phyloP scores from a whole-genome alignment of 768 basidiomycete species.

The Baorangia bicolor region DNA sequence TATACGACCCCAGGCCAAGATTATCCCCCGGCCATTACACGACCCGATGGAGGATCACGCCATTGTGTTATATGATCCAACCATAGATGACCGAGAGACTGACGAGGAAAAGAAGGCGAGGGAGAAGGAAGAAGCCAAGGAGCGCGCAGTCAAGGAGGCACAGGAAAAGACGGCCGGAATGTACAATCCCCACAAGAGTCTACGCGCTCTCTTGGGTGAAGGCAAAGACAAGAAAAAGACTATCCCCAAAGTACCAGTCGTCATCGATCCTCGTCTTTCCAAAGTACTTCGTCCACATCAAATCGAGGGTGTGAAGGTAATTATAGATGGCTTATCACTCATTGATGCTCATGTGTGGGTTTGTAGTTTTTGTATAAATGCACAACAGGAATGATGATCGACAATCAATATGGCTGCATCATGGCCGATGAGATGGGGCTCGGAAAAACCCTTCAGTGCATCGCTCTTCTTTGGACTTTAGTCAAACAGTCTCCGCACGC shows the following conservation, averaged over 20 bases:
- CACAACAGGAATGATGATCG: slow-evolving; percentile 89
- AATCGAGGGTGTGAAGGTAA: slow-evolving; percentile 95
- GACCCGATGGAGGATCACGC: slow-evolving; percentile 98
- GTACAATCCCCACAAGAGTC: slow-evolving; percentile 90
- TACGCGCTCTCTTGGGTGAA: slow-evolving; percentile 76
- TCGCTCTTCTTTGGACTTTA: slow-evolving; percentile 91
- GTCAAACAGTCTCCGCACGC: slow-evolving; percentile 92
- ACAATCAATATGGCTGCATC: slow-evolving; percentile 92
- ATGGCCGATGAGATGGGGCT: slow-evolving; percentile 99
- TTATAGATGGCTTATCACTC: background rate
- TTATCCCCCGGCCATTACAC: slow-evolving; percentile 90
- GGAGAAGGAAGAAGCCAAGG: slow-evolving; percentile 70
- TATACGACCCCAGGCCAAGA: slow-evolving; percentile 72
- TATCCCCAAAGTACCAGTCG: slow-evolving; percentile 85
- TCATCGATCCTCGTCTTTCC: slow-evolving; percentile 85
- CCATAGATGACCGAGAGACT: slow-evolving; percentile 88
- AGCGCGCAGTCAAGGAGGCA: slow-evolving; percentile 60
- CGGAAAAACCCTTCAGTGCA: slow-evolving; percentile 96
- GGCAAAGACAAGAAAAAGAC: slow-evolving; percentile 64
- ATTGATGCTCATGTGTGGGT: slow-evolving; percentile 1
- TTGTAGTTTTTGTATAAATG: slow-evolving; percentile 91
- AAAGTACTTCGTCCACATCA: slow-evolving; percentile 97
- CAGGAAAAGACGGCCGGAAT: slow-evolving; percentile 68
- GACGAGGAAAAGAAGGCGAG: slow-evolving; percentile 79
- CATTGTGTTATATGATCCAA: slow-evolving; percentile 96